Conservation (phyloP, 2,329 filamentous ascomycete genomes). For the Tolypocladium paradoxum region DNA sequence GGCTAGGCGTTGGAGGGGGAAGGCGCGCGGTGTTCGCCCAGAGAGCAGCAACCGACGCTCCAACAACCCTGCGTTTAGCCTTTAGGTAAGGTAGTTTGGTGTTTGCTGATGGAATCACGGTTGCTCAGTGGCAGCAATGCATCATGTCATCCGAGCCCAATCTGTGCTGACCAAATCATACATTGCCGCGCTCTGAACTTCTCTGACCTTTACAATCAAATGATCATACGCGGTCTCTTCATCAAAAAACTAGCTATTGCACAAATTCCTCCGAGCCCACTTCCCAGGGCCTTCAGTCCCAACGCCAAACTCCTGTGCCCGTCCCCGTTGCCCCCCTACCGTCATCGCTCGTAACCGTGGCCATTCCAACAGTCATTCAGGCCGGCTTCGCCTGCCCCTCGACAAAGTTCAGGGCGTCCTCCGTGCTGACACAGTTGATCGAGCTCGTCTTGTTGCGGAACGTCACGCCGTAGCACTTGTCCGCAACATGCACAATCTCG, state of each 20-base stretch:
- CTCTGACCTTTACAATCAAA: not conserved
- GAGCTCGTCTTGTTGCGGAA: slow-evolving; percentile 90
- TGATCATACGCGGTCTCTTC: not conserved
- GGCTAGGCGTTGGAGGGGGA: too few species aligned
- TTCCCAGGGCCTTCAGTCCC: not conserved
- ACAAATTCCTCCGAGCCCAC: not conserved
- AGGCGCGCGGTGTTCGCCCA: too few species aligned
- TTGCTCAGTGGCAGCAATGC: not conserved
- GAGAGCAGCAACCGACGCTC: not conserved
- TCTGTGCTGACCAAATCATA: not conserved
- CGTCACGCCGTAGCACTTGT: slow-evolving; percentile 95
- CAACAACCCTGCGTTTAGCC: too few species aligned
- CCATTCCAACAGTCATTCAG: slow-evolving; percentile 5
- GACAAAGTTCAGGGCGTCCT: slow-evolving; percentile 87
- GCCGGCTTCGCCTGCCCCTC: slow-evolving; percentile 57
- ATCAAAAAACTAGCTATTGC: not conserved
- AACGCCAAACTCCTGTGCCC: slow-evolving; percentile 1
- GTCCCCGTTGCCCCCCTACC: not conserved
- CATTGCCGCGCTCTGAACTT: not conserved
- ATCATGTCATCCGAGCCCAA: not conserved
- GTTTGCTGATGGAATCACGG: not conserved
- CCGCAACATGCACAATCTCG: slow-evolving; percentile 88
- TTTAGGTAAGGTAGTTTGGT: too few species aligned
- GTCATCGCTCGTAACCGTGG: not conserved
- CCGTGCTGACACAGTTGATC: slow-evolving; percentile 79